These are phyloP conservation scores for Fragaria vesca DNA, from an alignment of 306 rosid genomes.

Conservation along the genomic window DNA sequence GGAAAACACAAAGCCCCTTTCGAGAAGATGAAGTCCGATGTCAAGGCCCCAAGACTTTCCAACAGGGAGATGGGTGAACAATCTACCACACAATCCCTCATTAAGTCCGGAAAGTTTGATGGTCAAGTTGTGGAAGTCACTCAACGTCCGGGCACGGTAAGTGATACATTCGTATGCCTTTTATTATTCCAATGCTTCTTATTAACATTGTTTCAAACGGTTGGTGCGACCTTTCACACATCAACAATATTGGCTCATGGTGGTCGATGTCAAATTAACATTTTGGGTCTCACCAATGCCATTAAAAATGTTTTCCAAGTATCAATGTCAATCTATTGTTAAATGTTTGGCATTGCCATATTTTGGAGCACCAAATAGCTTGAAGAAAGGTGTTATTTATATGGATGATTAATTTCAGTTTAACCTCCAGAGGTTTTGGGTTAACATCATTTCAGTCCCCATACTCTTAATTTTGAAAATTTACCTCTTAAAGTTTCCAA, in stretches of 20 bases:
- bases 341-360: neutral
- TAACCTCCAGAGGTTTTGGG: too few species aligned
- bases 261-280: neutral
- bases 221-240: neutral
- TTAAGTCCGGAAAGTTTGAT: conserved; percentile 33
- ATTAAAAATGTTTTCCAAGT: neutral
- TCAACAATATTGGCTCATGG: neutral
- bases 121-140: conserved; percentile 40
- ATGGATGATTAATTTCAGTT: too few species aligned
- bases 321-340: neutral
- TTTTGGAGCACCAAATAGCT: conserved; percentile 2
- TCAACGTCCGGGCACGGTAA: conserved; percentile 53
- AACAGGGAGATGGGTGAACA: conserved; percentile 38
- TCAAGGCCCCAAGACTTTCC: conserved; percentile 21
- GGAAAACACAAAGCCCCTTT: conserved; percentile 36
- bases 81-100: conserved; percentile 19
- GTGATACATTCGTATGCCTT: conserved; percentile 26
- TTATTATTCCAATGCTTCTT: neutral
- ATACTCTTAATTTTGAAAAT: too few species aligned
- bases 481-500: too few species aligned
- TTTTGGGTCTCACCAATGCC: neutral
- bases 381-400: neutral
- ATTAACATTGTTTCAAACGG: neutral
- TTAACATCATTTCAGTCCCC: too few species aligned
- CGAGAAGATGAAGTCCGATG: conserved; percentile 49